phyloP scores from a whole-genome alignment of 139 green algal genomes.

The Diplosphaera chodatii region DNA sequence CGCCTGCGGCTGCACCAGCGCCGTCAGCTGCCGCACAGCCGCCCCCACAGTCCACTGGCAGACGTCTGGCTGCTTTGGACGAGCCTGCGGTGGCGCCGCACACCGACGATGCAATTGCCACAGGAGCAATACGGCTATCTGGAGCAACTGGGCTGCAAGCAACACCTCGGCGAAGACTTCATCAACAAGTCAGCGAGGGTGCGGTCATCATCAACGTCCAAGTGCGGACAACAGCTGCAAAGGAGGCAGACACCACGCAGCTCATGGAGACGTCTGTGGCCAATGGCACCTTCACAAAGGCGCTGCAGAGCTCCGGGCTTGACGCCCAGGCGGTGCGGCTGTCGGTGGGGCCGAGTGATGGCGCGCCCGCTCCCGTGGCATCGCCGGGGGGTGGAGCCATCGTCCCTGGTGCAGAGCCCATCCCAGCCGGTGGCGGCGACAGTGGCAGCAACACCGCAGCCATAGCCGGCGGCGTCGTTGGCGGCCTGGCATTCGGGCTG shows the following conservation, averaged over 20 bases:
- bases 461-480: not conserved
- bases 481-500: not conserved
- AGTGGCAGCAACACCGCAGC: not conserved
- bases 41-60: no score
- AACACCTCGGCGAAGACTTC: no score
- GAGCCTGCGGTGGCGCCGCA: no score
- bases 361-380: not conserved
- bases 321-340: not conserved
- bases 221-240: not conserved
- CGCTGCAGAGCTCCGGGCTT: not conserved
- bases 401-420: not conserved
- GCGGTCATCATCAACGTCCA: not conserved
- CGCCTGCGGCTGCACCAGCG: no score
- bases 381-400: not conserved
- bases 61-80: no score
- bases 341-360: not conserved
- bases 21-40: no score
- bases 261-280: not conserved
- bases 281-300: not conserved
- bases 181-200: not conserved
- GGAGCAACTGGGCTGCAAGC: no score
- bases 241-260: not conserved
- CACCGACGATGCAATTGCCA: no score
- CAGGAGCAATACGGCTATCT: no score
- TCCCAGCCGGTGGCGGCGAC: no score